phyloP scores from a whole-genome alignment of 225 moss, liverwort and hornwort species.

The Asterella californica region DNA sequence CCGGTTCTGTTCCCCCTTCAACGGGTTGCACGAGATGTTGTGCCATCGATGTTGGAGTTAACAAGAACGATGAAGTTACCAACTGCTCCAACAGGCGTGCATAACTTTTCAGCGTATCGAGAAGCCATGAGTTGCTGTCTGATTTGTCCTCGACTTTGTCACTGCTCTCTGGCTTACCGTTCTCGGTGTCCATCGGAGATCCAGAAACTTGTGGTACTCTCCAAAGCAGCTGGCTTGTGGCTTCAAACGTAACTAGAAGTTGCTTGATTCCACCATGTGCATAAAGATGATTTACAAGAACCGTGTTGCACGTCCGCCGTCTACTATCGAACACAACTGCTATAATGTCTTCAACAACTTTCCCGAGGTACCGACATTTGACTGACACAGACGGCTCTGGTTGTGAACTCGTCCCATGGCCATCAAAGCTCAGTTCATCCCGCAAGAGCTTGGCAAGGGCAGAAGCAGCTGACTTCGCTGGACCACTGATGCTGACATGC shows the following conservation, averaged over 20 bases:
- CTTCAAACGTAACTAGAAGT: conserved; percentile 68
- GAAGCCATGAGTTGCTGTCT: conserved; percentile 71
- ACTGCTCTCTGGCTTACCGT: conserved; percentile 51
- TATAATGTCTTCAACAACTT: conserved; percentile 83
- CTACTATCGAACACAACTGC: conserved; percentile 85
- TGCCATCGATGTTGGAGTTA: conserved; percentile 77
- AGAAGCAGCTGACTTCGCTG: conserved; percentile 79
- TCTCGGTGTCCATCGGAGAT: conserved; percentile 93
- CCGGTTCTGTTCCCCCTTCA: conserved; percentile 55
- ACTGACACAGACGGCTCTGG: conserved; percentile 59
- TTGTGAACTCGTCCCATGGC: conserved; percentile 43
- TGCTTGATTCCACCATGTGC: conserved; percentile 83
- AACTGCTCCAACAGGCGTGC: conserved; percentile 85
- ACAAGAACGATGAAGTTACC: conserved; percentile 79
- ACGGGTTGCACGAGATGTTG: conserved; percentile 85
- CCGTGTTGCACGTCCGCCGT: conserved; percentile 79
- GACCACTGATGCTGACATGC: conserved; percentile 59
- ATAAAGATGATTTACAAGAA: conserved; percentile 76
- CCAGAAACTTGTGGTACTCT: conserved; percentile 62
- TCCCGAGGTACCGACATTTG: conserved; percentile 86
- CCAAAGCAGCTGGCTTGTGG: conserved; percentile 90
- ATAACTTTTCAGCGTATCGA: conserved; percentile 70
- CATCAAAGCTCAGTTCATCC: conserved; percentile 75
- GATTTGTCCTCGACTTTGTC: conserved; percentile 75
- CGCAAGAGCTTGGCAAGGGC: conserved; percentile 77